These are phyloP conservation scores for Adiantum capillusveneris DNA, from an alignment of 75 land plant genomes.

Conservation along the genomic window DNA sequence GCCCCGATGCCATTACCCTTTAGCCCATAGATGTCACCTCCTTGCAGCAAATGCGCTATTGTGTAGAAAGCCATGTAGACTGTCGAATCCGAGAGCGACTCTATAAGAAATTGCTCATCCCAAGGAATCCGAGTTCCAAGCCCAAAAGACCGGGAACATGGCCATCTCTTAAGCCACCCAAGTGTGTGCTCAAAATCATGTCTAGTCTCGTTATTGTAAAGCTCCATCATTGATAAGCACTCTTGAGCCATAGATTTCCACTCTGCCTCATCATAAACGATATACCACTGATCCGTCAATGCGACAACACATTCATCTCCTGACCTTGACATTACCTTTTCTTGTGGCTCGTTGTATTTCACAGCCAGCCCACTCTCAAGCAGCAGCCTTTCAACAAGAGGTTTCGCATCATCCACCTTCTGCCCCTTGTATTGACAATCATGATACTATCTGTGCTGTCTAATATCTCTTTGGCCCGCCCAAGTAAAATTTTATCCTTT, in stretches of 20 bases:
- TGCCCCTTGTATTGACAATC: constrained; percentile 56
- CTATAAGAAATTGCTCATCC: constrained; percentile 78
- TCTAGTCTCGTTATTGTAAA: constrained; percentile 50
- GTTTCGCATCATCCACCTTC: constrained; percentile 76
- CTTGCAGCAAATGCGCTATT: constrained; percentile 60
- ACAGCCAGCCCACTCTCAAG: constrained; percentile 53
- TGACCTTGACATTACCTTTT: constrained; percentile 80
- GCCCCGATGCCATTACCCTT: constrained; percentile 28
- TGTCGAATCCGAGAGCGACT: constrained; percentile 86
- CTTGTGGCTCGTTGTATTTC: constrained; percentile 81
- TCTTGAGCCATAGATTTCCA: constrained; percentile 57
- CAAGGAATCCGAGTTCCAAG: constrained; percentile 84
- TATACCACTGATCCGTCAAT: constrained; percentile 94
- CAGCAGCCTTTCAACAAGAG: constrained; percentile 50
- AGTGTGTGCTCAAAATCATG: constrained; percentile 79
- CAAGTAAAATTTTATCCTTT: constrained; percentile 43
- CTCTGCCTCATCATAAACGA: constrained; percentile 71
- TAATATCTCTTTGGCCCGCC: constrained; percentile 1
- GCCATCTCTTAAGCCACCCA: constrained; percentile 87
- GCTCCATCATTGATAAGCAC: constrained; percentile 61
- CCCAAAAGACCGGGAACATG: constrained; percentile 83
- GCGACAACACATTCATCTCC: too few species aligned
- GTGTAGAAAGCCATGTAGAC: constrained; percentile 93
- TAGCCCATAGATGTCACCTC: constrained; percentile 62
- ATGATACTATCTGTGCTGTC: constrained; percentile 10